Conservation (phyloP, 768 basidiomycete species). For the Mycena amicta region DNA sequence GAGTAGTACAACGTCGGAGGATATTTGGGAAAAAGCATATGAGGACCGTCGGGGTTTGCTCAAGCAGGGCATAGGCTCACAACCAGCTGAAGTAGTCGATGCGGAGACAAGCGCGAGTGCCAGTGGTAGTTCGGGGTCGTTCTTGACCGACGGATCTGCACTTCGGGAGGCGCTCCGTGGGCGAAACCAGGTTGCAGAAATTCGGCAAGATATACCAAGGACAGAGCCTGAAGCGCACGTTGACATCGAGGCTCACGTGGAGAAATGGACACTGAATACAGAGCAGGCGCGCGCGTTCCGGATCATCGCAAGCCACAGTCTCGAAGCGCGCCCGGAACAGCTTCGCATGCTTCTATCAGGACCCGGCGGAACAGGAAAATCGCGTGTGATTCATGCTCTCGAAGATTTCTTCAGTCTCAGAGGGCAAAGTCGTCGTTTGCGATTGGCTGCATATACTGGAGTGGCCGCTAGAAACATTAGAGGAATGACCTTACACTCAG, state of each 20-base stretch:
- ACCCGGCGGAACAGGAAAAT: conserved; percentile 46
- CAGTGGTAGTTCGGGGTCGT: no score
- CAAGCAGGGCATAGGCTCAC: conserved; percentile 6
- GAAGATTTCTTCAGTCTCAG: conserved; percentile 30
- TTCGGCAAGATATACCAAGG: not conserved
- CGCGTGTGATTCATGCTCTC: conserved; percentile 38
- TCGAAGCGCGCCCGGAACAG: conserved; percentile 8
- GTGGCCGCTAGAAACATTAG: conserved; percentile 39
- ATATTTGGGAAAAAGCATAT: conserved; percentile 15
- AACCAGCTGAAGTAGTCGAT: not conserved
- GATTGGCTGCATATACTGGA: conserved; percentile 37
- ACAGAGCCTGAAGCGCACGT: conserved; percentile 1
- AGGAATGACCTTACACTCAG: conserved; percentile 42
- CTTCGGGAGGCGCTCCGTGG: not conserved
- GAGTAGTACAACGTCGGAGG: not conserved
- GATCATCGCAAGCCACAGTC: conserved; percentile 31
- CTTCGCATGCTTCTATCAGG: conserved; percentile 40
- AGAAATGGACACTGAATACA: conserved; percentile 32
- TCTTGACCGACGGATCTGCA: not conserved
- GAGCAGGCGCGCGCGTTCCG: conserved; percentile 36
- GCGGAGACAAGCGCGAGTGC: no score
- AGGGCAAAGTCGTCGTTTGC: conserved; percentile 27
- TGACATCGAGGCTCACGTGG: conserved; percentile 19
- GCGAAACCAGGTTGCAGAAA: not conserved
- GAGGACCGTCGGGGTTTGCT: conserved; percentile 7